Evolutionary conservation across 768 basidiomycete genomes (phyloP).

Genomic region (Tulasnella sp.): DNA sequence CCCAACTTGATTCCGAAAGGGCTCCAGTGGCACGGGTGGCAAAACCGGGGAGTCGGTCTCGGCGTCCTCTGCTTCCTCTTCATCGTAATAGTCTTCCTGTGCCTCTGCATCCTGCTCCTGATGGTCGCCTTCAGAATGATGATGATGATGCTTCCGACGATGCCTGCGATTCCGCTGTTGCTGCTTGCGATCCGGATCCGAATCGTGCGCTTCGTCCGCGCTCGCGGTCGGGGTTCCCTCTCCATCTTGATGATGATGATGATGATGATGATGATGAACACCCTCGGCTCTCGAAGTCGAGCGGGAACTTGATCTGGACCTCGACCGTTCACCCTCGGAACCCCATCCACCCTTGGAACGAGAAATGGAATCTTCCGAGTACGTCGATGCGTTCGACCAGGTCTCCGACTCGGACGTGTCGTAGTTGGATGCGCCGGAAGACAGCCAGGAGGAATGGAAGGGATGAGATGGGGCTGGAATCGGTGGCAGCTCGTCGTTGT

Average conservation of each 20-base stretch:
- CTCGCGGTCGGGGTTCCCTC: not conserved
- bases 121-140: too few species aligned
- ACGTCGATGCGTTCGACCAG: slow-evolving; percentile 25
- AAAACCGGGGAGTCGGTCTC: slow-evolving; percentile 39
- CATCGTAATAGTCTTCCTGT: slow-evolving; percentile 39
- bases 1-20: slow-evolving; percentile 96
- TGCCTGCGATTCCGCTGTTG: not conserved
- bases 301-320: not conserved
- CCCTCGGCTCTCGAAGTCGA: slow-evolving; percentile 2
- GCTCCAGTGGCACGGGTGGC: slow-evolving; percentile 87
- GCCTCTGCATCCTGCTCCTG: slow-evolving; percentile 30
- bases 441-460: not conserved
- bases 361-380: not conserved
- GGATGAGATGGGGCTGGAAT: not conserved
- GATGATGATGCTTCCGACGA: not conserved
- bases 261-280: too few species aligned
- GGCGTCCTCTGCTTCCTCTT: slow-evolving; percentile 31
- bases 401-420: slow-evolving; percentile 20
- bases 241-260: not conserved
- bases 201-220: not conserved
- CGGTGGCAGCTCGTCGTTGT: not conserved
- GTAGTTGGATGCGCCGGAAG: not conserved
- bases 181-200: not conserved
- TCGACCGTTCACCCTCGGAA: not conserved
- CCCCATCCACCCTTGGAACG: not conserved